phyloP scores from a whole-genome alignment of 2,329 filamentous ascomycete species.

The Ceratocystis alfenasii region DNA sequence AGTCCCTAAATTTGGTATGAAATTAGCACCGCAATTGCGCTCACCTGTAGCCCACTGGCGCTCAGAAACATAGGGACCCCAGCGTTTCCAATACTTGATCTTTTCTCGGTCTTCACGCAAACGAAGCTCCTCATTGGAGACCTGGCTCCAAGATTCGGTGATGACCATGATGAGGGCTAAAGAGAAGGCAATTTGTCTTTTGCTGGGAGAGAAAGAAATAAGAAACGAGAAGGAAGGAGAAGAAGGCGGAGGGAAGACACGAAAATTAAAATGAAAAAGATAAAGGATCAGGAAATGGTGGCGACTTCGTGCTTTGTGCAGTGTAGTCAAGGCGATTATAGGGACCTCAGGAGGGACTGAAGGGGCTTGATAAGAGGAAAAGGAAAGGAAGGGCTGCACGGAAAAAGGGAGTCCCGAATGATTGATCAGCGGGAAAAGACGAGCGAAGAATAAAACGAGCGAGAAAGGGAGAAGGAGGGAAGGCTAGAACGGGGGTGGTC shows the following conservation, averaged over 20 bases:
- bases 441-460: neutral
- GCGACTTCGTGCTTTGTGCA: neutral
- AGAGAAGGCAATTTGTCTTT: slow-evolving; percentile 8
- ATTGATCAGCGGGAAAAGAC: neutral
- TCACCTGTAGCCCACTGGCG: slow-evolving; percentile 88
- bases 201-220: neutral
- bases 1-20: slow-evolving; percentile 18
- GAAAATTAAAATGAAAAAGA: slow-evolving; percentile 4
- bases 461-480: neutral
- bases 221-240: neutral
- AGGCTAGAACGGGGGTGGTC: neutral
- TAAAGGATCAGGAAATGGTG: neutral
- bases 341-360: neutral
- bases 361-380: neutral
- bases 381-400: slow-evolving; percentile 1
- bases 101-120: slow-evolving; percentile 74
- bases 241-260: neutral
- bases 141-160: slow-evolving; percentile 74
- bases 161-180: slow-evolving; percentile 57
- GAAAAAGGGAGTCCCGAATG: slow-evolving; percentile 3
- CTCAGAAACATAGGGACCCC: slow-evolving; percentile 88
- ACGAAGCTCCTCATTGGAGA: slow-evolving; percentile 82
- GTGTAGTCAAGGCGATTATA: neutral
- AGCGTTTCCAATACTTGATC: slow-evolving; percentile 94
- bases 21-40: slow-evolving; percentile 24